Percentiles rank a stretch among this genome's conserved stretches.
phyloP scores from a whole-genome alignment of 1,284 basidiomycete genomes.

The Afroboletus lepidellus region DNA sequence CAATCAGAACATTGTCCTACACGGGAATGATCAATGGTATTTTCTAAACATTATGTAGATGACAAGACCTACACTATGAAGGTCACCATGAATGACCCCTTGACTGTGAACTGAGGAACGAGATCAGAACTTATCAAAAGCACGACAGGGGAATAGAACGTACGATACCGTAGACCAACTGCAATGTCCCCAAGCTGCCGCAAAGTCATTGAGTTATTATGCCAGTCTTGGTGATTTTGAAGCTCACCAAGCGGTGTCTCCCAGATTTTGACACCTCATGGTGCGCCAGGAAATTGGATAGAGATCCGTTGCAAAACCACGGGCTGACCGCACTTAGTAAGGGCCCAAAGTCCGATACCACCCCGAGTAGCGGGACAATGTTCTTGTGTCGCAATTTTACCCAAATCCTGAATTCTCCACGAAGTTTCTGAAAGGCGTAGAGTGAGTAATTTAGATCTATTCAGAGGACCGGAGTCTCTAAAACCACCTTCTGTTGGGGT shows the following conservation, averaged over 20 bases:
- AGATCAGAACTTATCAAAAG: not conserved
- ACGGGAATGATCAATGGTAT: not conserved
- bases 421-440: slow-evolving; percentile 22
- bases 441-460: not conserved
- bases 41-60: not conserved
- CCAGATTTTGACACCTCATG: not conserved
- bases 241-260: slow-evolving; percentile 21
- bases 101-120: slow-evolving; percentile 21
- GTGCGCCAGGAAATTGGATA: slow-evolving; percentile 18
- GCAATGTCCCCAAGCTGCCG: slow-evolving; percentile 26
- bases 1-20: slow-evolving; percentile 32
- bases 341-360: slow-evolving; percentile 20
- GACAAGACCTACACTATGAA: slow-evolving; percentile 25
- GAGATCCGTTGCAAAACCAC: slow-evolving; percentile 30
- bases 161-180: slow-evolving; percentile 29
- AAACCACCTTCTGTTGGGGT: slow-evolving; percentile 17
- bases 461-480: not conserved
- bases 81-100: slow-evolving; percentile 27
- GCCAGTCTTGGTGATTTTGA: not conserved
- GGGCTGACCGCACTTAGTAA: slow-evolving; percentile 29
- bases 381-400: slow-evolving; percentile 22
- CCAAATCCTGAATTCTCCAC: slow-evolving; percentile 30
- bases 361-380: slow-evolving; percentile 30
- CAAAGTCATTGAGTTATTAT: not conserved
- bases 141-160: slow-evolving; percentile 1